Percentiles rank a stretch among this genome's conserved stretches.
phyloP scores from a whole-genome alignment of 345 rosid species.

The Euclidium syriacum region DNA sequence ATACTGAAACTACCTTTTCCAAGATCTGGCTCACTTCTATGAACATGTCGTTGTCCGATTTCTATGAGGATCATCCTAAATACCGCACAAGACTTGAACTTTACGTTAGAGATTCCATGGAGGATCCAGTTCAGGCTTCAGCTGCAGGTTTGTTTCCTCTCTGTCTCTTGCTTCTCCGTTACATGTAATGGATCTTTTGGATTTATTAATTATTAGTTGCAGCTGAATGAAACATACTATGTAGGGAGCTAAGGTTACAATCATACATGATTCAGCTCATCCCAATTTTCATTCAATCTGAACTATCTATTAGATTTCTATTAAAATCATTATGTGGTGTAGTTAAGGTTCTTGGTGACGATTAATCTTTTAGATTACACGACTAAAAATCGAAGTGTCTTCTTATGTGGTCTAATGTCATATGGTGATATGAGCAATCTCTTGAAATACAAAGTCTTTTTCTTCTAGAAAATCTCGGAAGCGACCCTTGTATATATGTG shows the following conservation, averaged over 20 bases:
- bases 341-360: not conserved
- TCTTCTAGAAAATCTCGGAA: not conserved
- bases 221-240: not conserved
- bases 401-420: no score
- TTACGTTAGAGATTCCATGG: constrained; percentile 22
- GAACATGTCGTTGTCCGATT: constrained; percentile 27
- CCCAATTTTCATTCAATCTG: not conserved
- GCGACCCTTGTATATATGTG: not conserved
- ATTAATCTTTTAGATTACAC: no score
- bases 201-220: not conserved
- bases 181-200: not conserved
- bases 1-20: constrained; percentile 18
- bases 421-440: not conserved
- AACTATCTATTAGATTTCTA: not conserved
- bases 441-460: not conserved
- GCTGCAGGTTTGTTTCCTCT: constrained; percentile 30
- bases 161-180: not conserved
- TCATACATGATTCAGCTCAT: not conserved
- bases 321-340: no score
- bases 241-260: no score
- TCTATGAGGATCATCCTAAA: constrained; percentile 20
- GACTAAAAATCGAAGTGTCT: no score
- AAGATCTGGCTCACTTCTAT: constrained; percentile 19
- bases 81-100: constrained; percentile 25
- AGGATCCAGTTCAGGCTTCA: constrained; percentile 30